Conservation (phyloP, 495 filamentous ascomycete genomes). For the Parachaetomium inaequale region DNA sequence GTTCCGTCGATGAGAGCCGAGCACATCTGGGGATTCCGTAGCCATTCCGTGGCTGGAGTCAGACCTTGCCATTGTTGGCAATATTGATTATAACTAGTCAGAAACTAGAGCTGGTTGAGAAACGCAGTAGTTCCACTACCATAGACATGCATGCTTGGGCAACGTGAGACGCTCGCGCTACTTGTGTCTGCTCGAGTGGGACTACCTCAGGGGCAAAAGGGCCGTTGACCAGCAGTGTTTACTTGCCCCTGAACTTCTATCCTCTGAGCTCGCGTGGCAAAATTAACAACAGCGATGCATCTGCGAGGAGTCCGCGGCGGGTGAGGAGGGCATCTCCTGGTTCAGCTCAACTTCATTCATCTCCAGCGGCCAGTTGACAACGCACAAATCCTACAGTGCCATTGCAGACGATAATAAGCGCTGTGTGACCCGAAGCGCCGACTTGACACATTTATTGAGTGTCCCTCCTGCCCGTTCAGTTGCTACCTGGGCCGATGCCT, state of each 20-base stretch:
- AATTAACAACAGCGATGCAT: neutral
- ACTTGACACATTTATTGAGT: neutral
- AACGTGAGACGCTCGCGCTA: too few relatives aligned
- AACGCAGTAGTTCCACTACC: too few relatives aligned
- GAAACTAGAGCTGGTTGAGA: too few relatives aligned
- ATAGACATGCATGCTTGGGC: too few relatives aligned
- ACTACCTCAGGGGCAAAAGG: neutral
- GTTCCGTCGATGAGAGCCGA: too few relatives aligned
- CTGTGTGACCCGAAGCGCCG: constrained; percentile 1
- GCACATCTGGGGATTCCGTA: too few relatives aligned
- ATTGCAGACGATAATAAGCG: neutral
- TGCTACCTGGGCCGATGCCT: neutral
- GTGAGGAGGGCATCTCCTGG: neutral
- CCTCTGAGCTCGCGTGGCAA: neutral
- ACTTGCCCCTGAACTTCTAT: neutral
- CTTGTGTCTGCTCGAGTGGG: too few relatives aligned
- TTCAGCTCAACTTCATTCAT: neutral
- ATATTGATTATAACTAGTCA: too few relatives aligned
- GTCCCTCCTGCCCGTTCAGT: neutral
- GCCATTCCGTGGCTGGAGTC: too few relatives aligned
- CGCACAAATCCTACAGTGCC: neutral
- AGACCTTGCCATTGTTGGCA: too few relatives aligned
- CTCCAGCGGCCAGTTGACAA: neutral
- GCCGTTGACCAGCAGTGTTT: neutral
- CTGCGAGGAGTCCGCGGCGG: neutral